Base-by-base conservation (phyloP, 106 monocot species). In the Dendrobium officinale region DNA sequence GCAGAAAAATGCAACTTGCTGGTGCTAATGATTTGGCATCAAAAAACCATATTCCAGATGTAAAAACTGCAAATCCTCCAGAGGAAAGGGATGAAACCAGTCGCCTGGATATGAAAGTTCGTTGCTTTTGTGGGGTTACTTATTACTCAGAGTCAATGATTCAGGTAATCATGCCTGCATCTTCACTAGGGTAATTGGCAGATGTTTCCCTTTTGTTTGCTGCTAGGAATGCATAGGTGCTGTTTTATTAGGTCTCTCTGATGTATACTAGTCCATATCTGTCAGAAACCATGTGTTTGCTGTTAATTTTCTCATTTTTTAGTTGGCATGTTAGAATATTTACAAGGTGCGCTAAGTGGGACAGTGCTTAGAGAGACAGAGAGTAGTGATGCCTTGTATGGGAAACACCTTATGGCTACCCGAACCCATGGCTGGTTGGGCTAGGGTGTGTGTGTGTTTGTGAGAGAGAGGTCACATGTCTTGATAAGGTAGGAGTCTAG, bases 1-100 rank as follows among this genome's bases (percentile, higher is more conserved):
- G 37, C 90, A 96, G 96, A 83, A 96, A 93, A 89, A 90, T 93
- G 93, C 93, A 93, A 93, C 67, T 59, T 75, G 85, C 83, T 73
- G 88, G 90, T 17, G 91, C 90, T 61, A 82, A 82, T 27, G 93
- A 96, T 82, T 84, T 93, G 58, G 91, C 88, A 29, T 88, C 89
- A 80, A 96, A 84, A 85, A 87, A 87, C 78, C 86, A 82, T 82
- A 82, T 80, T 29, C 86, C 90, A 77, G 88, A 93, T 61, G 56
- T 80, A 37, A 87, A 86, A 88, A 75, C 41, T 75, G 59, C 86
- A 55, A 96, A 88, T 61, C 87, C 88, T 58, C 91, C 85, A 68
- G 90, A 90, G 77, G 91, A 93, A 83, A 42, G 80, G 17, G 79
- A 84, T 59, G 89, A 87, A 56, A 84, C 86, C 18, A 72, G 75